A percentile compares a stretch with the other conserved stretches of the same genome.
These are phyloP conservation scores for Caryopteris hybrid DNA, from an alignment of 305 asterid genomes.

Conservation along the genomic window DNA sequence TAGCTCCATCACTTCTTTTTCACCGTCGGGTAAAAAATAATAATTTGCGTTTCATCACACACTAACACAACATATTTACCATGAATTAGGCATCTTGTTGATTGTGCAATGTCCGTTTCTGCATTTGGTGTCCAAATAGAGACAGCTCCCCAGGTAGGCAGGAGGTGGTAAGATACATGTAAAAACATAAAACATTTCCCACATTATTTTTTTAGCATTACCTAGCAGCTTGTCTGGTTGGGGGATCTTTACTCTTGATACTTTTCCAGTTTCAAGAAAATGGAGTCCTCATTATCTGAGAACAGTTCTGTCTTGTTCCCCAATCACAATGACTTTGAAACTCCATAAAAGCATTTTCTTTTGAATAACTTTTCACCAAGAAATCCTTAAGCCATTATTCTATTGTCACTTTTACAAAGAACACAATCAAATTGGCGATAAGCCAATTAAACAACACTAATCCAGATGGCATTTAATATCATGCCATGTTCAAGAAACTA, in stretches of 20 bases:
- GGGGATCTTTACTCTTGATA: not conserved
- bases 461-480: conserved; percentile 16
- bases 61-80: not conserved
- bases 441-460: no score
- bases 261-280: conserved; percentile 41
- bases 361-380: conserved; percentile 13
- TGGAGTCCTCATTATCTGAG: conserved; percentile 38
- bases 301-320: conserved; percentile 42
- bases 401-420: conserved; percentile 15
- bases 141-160: conserved; percentile 15
- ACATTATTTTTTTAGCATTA: conserved; percentile 13
- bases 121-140: not conserved
- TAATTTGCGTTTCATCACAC: not conserved
- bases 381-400: conserved; percentile 17
- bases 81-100: not conserved
- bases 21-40: not conserved
- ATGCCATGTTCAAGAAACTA: conserved; percentile 24
- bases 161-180: not conserved
- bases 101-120: not conserved
- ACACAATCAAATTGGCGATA: conserved; percentile 10
- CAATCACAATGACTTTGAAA: conserved; percentile 21
- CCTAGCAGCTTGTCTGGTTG: conserved; percentile 24
- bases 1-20: not conserved
- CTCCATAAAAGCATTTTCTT: conserved; percentile 15
- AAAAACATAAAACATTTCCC: conserved; percentile 5